Evolutionary conservation across 192 early-diverging fungal genomes (phyloP).

Genomic region (Backusella parvicylindrica): DNA sequence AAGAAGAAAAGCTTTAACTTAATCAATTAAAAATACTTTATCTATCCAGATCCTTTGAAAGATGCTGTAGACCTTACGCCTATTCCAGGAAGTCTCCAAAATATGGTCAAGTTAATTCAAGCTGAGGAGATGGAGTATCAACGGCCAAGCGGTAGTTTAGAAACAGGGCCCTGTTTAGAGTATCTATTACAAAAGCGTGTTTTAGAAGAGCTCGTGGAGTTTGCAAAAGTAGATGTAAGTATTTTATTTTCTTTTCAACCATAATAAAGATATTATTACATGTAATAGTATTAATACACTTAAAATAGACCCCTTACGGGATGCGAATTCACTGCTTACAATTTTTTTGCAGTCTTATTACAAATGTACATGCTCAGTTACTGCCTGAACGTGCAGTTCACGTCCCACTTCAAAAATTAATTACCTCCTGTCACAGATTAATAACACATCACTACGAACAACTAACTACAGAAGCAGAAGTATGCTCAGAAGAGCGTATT

Average conservation of each 20-base stretch:
- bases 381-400: conserved; percentile 38
- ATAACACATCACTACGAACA: conserved; percentile 36
- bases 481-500: conserved; percentile 27
- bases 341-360: conserved; percentile 34
- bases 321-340: conserved; percentile 38
- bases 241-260: not conserved
- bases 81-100: conserved; percentile 27
- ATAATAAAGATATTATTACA: not conserved
- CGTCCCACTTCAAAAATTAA: conserved; percentile 36
- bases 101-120: conserved; percentile 34
- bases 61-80: conserved; percentile 37
- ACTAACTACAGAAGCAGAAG: conserved; percentile 18
- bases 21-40: not conserved
- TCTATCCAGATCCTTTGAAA: conserved; percentile 29
- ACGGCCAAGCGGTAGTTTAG: conserved; percentile 28
- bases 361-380: conserved; percentile 39
- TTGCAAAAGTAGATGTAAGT: conserved; percentile 38
- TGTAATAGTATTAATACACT: not conserved
- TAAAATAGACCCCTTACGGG: conserved; percentile 34
- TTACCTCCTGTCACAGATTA: conserved; percentile 34
- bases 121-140: conserved; percentile 34
- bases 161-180: conserved; percentile 35
- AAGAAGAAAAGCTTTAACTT: not conserved
- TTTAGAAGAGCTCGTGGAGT: conserved; percentile 35
- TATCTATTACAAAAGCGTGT: conserved; percentile 31